Evolutionary conservation across 495 filamentous ascomycete genomes (phyloP).

Genomic region (Baudoinia panamericana): DNA sequence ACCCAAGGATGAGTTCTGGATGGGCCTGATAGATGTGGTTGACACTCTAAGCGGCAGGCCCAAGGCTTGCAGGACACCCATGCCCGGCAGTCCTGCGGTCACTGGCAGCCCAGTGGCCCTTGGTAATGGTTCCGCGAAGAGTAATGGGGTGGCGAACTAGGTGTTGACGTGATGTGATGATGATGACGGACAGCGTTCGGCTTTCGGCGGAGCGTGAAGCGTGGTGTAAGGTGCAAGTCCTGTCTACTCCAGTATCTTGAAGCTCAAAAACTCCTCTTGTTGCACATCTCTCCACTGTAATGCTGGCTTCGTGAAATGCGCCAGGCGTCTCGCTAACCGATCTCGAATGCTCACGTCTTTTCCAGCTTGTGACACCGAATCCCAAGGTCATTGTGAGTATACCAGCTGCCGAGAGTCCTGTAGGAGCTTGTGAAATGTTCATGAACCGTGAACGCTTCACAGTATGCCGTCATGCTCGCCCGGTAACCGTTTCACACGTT

Average conservation of each 20-base stretch:
- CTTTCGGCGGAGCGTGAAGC: background rate
- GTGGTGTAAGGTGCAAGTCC: no score
- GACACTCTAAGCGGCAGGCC: slow-evolving; percentile 69
- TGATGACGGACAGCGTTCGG: no score
- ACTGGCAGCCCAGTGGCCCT: background rate
- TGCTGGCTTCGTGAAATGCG: background rate
- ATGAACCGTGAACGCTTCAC: no score
- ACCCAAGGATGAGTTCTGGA: slow-evolving; percentile 78
- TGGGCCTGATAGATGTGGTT: slow-evolving; percentile 64
- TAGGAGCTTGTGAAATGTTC: no score
- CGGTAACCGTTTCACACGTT: slow-evolving; percentile 70
- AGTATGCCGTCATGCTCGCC: slow-evolving; percentile 82
- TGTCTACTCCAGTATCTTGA: no score
- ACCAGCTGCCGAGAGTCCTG: no score
- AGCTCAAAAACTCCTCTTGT: no score
- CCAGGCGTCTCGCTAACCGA: background rate
- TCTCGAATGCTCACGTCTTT: no score
- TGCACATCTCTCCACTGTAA: background rate
- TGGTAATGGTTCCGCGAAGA: background rate
- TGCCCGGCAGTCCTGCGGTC: slow-evolving; percentile 8
- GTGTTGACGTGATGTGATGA: no score
- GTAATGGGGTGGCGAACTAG: slow-evolving; percentile 3
- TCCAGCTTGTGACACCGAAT: no score
- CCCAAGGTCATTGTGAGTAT: no score
- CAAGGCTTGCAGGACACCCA: slow-evolving; percentile 11